Base-by-base conservation (phyloP, 805 yeast genomes). In the Myxozyma kluyveri region DNA sequence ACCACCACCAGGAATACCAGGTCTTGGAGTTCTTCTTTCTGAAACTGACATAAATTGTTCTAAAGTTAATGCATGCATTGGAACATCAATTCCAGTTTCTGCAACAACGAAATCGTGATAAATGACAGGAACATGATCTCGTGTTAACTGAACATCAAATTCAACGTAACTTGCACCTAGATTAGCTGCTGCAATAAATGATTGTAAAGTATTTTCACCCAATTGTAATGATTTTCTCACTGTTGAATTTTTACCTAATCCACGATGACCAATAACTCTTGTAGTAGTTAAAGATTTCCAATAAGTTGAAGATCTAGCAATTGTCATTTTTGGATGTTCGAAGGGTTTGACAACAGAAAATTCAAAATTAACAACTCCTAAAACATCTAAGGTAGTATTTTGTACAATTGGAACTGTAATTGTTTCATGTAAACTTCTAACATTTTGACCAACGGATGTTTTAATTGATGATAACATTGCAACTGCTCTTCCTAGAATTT, bases 111-210 rank as follows among this genome's bases (percentile, higher is more conserved):
- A 91, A 66, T 91, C 98, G 68, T 91, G 98, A 65, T 91, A 91
- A 26, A 91, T 86, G 4, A 91, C 98, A 2, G 98, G 97, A 9
- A 88, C 82, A 59, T 75, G 75, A 67, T 91, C 98, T 65, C 89
- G 88, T 14, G 98, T 91, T 61, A 91, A 73, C 66, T 91, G 98
- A 42, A 91, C 98, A 69, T 91, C 98, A 67, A 91, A 91, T 69
- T 91, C 98, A 47, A 91, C 97, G 64, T 91, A 91, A 2, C 95
- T 84, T 1, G 98, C 98, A 37, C 98, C 98, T 59, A 91, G 73
- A 1, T 95, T 88, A 0, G 97, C 96, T 0, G 98, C 98, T 10
- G 96, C 95, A 65, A 91, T 86, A 63, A 91, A 91, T 0, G 96
- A 86, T 63, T 91, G 96, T 19, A 91, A 85, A 0, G 98, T 91